Evolutionary conservation across 257 asterid species (phyloP).

Genomic region (Solanum medicagineum): DNA sequence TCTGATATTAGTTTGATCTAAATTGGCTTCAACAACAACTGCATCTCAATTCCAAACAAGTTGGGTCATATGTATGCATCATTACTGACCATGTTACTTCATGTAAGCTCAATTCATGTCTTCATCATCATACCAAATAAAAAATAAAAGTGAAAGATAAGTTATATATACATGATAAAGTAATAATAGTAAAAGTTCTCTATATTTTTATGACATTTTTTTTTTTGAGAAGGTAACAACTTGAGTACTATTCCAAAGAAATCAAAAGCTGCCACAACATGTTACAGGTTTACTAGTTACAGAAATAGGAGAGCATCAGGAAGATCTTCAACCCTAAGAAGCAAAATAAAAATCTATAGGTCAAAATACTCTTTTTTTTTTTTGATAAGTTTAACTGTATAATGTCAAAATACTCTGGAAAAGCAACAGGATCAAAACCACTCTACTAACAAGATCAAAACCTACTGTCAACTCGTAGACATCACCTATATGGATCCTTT

Average conservation of each 20-base stretch:
- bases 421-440: not conserved
- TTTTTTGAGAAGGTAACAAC: too few relatives aligned
- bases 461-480: not conserved
- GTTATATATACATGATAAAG: not conserved
- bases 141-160: not conserved
- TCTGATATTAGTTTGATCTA: not conserved
- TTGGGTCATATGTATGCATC: not conserved
- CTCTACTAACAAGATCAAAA: not conserved
- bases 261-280: too few relatives aligned
- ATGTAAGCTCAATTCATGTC: not conserved
- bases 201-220: not conserved
- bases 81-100: not conserved
- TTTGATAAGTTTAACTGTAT: too few relatives aligned
- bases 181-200: not conserved
- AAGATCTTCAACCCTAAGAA: too few relatives aligned
- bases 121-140: not conserved
- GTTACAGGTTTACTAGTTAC: too few relatives aligned
- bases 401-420: not conserved
- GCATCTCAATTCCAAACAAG: not conserved
- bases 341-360: not conserved
- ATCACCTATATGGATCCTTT: not conserved
- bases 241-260: too few relatives aligned
- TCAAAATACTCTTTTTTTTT: not conserved
- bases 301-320: too few relatives aligned
- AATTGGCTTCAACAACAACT: not conserved